A percentile compares a stretch with the other conserved stretches of the same genome.
These are phyloP conservation scores for Bipolaris sorokiniana DNA, from an alignment of 2,329 filamentous ascomycete species.

Conservation along the genomic window DNA sequence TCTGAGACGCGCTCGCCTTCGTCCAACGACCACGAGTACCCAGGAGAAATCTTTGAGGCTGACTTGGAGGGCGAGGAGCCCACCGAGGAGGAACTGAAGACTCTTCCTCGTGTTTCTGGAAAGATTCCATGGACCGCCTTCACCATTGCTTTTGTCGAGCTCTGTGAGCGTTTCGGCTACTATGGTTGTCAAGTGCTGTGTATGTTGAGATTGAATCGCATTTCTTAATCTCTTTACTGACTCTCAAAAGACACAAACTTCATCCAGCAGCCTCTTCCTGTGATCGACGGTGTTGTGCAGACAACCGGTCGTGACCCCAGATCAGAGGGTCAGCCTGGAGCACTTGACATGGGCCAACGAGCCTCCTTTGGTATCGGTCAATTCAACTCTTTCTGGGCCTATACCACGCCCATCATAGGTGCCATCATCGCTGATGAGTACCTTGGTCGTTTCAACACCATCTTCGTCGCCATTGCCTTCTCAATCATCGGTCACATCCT, in stretches of 20 bases:
- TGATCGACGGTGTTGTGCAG: constrained; percentile 44
- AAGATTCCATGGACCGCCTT: constrained; percentile 70
- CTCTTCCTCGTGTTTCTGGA: constrained; percentile 68
- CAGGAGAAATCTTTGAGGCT: constrained; percentile 41
- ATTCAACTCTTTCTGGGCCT: constrained; percentile 52
- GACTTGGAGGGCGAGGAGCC: constrained; percentile 53
- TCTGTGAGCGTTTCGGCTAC: constrained; percentile 80
- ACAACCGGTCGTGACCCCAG: constrained; percentile 40
- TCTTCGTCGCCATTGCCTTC: constrained; percentile 56
- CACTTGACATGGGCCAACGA: constrained; percentile 46
- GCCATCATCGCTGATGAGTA: constrained; percentile 65
- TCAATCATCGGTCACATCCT: constrained; percentile 61
- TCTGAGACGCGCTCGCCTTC: constrained; percentile 24
- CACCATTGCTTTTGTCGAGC: constrained; percentile 73
- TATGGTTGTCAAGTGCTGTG: constrained; percentile 74
- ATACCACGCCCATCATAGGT: constrained; percentile 55
- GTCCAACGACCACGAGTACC: constrained; percentile 19
- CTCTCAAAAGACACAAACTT: constrained; percentile 47
- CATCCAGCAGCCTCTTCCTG: constrained; percentile 45
- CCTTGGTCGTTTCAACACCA: constrained; percentile 67
- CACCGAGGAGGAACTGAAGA: constrained; percentile 66
- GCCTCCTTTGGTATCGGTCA: constrained; percentile 46
- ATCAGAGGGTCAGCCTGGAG: constrained; percentile 43
- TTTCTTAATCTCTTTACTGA: constrained; percentile 9
- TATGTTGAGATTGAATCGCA: constrained; percentile 41